Evolutionary conservation across 768 basidiomycete genomes (phyloP), one percentile per base, ranked within the genome.

Genomic region (Boletus speciosus): DNA sequence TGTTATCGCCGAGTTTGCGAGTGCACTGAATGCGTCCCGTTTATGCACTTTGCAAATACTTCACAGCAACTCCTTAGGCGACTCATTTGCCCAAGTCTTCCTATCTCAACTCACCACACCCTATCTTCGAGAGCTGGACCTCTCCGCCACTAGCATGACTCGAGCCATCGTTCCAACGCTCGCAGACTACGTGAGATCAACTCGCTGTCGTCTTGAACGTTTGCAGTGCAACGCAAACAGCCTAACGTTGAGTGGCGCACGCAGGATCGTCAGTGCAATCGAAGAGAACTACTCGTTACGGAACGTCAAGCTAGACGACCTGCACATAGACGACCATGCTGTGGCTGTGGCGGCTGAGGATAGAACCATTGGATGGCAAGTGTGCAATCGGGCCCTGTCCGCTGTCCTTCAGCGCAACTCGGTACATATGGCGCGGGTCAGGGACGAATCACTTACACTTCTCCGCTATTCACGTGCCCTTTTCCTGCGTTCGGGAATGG

Each of bases 171-270:
- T 75, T 0, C 73, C 79, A 0, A 58, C 63, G 51, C 74, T 88
- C 47, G 56, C 73, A 14, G 70, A 72, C 16, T 88, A 79, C 59
- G 67, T 87, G 14, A 71, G 71, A 15, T 84, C 83, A 15, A 66
- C 73, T 10, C 76, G 74, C 19, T 83, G 83, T 57, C 71, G 66
- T 23, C 69, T 87, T 9, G 70, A 75, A 42, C 72, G 71, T 4
- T 69, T 87, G 39, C 78, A 76, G 49, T 76, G 80, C 54, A 85
- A 79, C 55, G 81, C 78, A 36, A 88, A 88, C 54, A 66, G 68
- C 29, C 65, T 88, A 8, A 80, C 80, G 5, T 64, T 73, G 42
- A 71, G 60, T 2, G 79, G 75, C 10, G 76, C 82, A 16, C 67
- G 66, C 35, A 62, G 64, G 15, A 78, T 88, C 40, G 66, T 83